Percentiles rank a stretch among this genome's conserved stretches.
phyloP scores from a whole-genome alignment of 2,329 filamentous ascomycete species.

The Orbilia oligospora region DNA sequence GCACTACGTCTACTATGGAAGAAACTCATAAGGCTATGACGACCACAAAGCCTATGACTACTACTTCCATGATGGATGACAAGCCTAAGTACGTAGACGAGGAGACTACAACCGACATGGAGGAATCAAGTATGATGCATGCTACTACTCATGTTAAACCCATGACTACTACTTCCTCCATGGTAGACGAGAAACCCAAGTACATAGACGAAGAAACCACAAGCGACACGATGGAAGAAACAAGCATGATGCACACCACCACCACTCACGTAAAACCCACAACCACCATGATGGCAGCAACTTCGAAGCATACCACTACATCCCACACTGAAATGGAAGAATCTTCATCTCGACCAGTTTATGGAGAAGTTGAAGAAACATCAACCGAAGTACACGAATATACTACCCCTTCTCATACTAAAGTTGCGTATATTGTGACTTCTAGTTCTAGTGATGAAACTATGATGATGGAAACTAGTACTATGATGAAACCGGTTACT shows the following conservation, averaged over 20 bases:
- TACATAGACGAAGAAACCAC: too few species aligned
- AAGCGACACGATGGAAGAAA: neutral
- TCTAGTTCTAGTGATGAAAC: too few species aligned
- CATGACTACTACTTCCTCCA: neutral
- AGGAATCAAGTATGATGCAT: neutral
- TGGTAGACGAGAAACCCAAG: too few species aligned
- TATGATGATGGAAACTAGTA: neutral
- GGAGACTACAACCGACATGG: neutral
- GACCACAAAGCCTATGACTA: neutral
- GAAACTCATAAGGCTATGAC: neutral
- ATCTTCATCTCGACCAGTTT: neutral
- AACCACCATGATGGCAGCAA: neutral
- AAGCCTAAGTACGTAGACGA: neutral
- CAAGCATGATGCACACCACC: neutral
- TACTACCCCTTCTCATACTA: neutral
- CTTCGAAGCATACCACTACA: neutral
- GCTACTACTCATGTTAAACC: neutral
- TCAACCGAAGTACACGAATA: conserved; percentile 2
- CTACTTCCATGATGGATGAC: neutral
- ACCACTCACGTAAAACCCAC: too few species aligned
- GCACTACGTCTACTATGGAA: neutral
- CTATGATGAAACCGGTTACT: neutral
- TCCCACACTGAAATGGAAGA: neutral
- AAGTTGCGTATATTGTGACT: neutral
- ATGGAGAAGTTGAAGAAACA: neutral